These are phyloP conservation scores for Taphrina confusa DNA, from an alignment of 1,139 yeast genomes.

Conservation along the genomic window DNA sequence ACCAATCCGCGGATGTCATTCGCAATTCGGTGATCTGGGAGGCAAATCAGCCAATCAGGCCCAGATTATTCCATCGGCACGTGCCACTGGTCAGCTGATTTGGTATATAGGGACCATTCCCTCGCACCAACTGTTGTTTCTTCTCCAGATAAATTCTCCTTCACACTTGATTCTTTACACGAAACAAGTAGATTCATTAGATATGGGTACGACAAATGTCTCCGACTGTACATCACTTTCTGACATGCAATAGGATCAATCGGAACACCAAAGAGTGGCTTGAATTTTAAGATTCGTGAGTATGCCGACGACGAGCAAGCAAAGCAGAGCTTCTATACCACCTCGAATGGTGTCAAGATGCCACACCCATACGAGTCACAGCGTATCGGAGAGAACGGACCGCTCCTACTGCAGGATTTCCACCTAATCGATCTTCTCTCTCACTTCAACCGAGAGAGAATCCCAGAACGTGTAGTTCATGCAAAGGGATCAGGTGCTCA, in stretches of 20 bases:
- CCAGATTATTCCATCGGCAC: constrained; percentile 12
- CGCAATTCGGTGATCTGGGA: too few relatives aligned
- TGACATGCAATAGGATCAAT: constrained; percentile 11
- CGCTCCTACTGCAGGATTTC: constrained; percentile 65
- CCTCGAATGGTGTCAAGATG: constrained; percentile 74
- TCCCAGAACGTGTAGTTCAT: constrained; percentile 87
- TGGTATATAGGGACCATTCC: not conserved
- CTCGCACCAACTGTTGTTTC: not conserved
- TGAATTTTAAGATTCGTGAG: constrained; percentile 28
- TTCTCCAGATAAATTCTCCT: constrained; percentile 1
- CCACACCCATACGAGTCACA: constrained; percentile 68
- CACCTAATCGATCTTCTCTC: constrained; percentile 75
- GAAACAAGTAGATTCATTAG: not conserved
- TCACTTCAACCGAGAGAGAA: constrained; percentile 82
- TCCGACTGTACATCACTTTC: not conserved
- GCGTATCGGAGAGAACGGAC: constrained; percentile 58
- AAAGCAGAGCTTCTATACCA: constrained; percentile 53
- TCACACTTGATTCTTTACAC: constrained; percentile 9
- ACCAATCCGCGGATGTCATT: too few relatives aligned
- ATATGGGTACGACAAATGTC: constrained; percentile 3
- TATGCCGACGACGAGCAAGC: constrained; percentile 12
- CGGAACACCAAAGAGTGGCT: constrained; percentile 21
- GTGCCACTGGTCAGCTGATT: constrained; percentile 11
- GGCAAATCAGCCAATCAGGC: constrained; percentile 13
- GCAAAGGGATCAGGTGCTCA: constrained; percentile 89